Evolutionary conservation across 148 eudicot species (phyloP).

Genomic region (Persicaria tinctoria): DNA sequence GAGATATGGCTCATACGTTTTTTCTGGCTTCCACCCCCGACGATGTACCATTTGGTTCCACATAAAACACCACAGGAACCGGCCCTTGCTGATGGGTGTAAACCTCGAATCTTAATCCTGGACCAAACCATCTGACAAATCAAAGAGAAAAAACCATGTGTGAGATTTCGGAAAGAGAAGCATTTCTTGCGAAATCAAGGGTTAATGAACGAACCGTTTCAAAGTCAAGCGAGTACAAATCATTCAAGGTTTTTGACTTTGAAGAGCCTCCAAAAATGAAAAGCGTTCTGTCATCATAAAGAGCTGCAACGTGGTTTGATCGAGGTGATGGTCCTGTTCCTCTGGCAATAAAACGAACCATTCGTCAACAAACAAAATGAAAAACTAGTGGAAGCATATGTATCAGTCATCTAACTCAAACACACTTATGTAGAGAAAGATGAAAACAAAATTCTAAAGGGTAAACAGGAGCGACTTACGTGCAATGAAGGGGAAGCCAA

Average conservation of each 20-base stretch:
- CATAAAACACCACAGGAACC: conserved; percentile 90
- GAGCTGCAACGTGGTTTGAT: conserved; percentile 85
- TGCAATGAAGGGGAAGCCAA: conserved; percentile 98
- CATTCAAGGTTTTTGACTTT: conserved; percentile 77
- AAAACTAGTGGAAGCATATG: background rate
- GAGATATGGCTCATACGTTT: conserved; percentile 46
- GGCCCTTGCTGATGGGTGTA: conserved; percentile 95
- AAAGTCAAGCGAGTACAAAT: conserved; percentile 83
- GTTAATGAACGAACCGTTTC: conserved; percentile 50
- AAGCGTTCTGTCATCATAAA: conserved; percentile 77
- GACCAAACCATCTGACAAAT: conserved; percentile 84
- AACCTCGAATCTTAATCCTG: conserved; percentile 76
- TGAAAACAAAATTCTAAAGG: background rate
- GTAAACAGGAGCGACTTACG: conserved; percentile 38
- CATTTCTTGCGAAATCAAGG: background rate
- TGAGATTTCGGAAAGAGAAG: background rate
- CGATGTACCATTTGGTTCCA: conserved; percentile 93
- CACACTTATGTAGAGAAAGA: background rate
- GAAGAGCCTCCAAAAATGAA: conserved; percentile 85
- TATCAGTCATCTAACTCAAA: background rate
- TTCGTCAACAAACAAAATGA: background rate
- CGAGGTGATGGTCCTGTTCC: conserved; percentile 89
- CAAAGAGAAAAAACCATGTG: conserved; percentile 8
- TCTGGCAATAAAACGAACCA: conserved; percentile 26
- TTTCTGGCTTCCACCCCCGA: conserved; percentile 89